These are phyloP conservation scores for Ustilago sp. DNA, from an alignment of 1,284 basidiomycete genomes.

Conservation along the genomic window DNA sequence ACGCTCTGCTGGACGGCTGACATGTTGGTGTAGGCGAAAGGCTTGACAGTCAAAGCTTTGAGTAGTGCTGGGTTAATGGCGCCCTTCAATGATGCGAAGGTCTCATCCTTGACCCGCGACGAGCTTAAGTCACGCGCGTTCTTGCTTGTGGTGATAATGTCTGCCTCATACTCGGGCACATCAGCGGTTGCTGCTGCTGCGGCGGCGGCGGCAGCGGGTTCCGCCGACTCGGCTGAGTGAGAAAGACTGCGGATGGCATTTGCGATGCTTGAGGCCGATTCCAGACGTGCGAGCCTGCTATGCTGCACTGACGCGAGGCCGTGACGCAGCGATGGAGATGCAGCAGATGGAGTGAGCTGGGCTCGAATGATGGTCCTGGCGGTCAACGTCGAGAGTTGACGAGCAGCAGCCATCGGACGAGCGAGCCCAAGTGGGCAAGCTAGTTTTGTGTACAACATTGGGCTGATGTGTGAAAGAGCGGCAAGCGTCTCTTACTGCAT, in stretches of 20 bases:
- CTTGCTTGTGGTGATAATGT: neutral
- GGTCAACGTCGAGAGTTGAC: constrained; percentile 36
- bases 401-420: constrained; percentile 23
- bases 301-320: neutral
- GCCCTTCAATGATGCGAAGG: constrained; percentile 57
- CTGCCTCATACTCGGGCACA: neutral
- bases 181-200: neutral
- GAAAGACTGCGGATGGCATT: constrained; percentile 24
- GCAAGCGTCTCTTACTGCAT: neutral
- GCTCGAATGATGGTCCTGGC: constrained; percentile 19
- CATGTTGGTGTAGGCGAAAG: constrained; percentile 82
- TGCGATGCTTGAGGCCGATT: constrained; percentile 12
- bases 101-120: constrained; percentile 35
- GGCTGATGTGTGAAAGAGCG: constrained; percentile 2
- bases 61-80: constrained; percentile 49
- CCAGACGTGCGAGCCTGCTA: constrained; percentile 6
- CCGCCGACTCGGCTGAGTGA: constrained; percentile 20
- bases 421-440: constrained; percentile 31
- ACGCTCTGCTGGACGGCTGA: constrained; percentile 86
- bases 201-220: constrained; percentile 23
- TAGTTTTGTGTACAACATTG: constrained; percentile 43
- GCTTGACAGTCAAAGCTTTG: constrained; percentile 71
- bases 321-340: constrained; percentile 8
- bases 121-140: constrained; percentile 1
- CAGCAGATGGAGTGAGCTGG: constrained; percentile 4